Percentiles rank a stretch among this genome's conserved stretches.
These are phyloP conservation scores for Coemansia sp. DNA, from an alignment of 192 early-diverging fungal genomes.

Conservation along the genomic window DNA sequence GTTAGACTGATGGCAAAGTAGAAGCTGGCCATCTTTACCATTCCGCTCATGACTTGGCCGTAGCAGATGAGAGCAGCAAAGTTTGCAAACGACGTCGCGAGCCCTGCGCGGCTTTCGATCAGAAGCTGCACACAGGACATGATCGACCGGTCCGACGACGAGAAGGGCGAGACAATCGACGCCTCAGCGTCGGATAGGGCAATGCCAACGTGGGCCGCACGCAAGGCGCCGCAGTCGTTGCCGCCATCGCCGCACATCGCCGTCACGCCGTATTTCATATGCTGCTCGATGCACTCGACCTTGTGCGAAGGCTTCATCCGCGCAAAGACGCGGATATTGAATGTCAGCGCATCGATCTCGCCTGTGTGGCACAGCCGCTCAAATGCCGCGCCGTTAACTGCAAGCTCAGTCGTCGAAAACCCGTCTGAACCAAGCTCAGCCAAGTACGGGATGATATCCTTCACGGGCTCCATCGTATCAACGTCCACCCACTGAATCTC, in stretches of 20 bases:
- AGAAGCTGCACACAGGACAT: constrained; percentile 61
- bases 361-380: constrained; percentile 51
- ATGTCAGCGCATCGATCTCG: constrained; percentile 55
- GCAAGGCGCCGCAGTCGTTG: constrained; percentile 80
- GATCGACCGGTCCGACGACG: constrained; percentile 62
- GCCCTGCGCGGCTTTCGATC: constrained; percentile 59
- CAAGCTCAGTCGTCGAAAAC: constrained; percentile 60
- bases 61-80: constrained; percentile 65
- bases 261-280: constrained; percentile 72
- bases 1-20: constrained; percentile 63
- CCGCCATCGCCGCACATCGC: constrained; percentile 88
- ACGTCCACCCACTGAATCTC: constrained; percentile 61
- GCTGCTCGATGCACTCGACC: constrained; percentile 67
- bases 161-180: constrained; percentile 81
- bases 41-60: constrained; percentile 56
- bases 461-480: constrained; percentile 49
- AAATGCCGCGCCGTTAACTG: constrained; percentile 72
- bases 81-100: constrained; percentile 65
- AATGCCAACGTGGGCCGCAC: constrained; percentile 76
- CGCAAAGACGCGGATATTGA: constrained; percentile 73
- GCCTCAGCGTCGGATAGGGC: constrained; percentile 79
- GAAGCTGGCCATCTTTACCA: constrained; percentile 57
- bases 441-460: constrained; percentile 21
- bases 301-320: constrained; percentile 78
- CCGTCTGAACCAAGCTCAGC: constrained; percentile 16